Evolutionary conservation across 352 stramenopile species (phyloP).

Genomic region (Globisporangium nagaii): DNA sequence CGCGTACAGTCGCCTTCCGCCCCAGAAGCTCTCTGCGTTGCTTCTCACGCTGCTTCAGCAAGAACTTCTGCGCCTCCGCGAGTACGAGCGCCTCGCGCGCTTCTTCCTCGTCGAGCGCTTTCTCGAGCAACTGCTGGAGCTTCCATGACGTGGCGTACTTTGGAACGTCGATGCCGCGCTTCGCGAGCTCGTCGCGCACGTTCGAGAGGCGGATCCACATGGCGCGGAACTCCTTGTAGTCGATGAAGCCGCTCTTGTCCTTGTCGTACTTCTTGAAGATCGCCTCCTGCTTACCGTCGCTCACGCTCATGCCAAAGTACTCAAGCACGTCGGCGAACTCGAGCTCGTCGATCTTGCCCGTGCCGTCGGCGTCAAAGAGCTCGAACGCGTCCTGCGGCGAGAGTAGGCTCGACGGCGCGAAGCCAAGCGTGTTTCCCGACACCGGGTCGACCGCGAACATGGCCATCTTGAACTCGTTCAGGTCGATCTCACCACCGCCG

Average conservation of each 20-base stretch:
- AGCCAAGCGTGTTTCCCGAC: slow-evolving; percentile 70
- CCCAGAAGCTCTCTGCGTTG: slow-evolving; percentile 41
- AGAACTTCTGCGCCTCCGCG: slow-evolving; percentile 69
- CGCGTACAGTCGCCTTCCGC: slow-evolving; percentile 50
- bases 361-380: slow-evolving; percentile 88
- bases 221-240: slow-evolving; percentile 92
- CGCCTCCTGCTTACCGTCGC: slow-evolving; percentile 87
- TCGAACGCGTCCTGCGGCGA: slow-evolving; percentile 88
- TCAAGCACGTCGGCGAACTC: slow-evolving; percentile 93
- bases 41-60: slow-evolving; percentile 69
- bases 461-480: slow-evolving; percentile 92
- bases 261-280: slow-evolving; percentile 93
- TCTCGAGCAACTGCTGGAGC: slow-evolving; percentile 83
- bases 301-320: slow-evolving; percentile 87
- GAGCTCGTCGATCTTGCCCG: slow-evolving; percentile 89
- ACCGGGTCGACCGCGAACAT: slow-evolving; percentile 90
- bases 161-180: slow-evolving; percentile 83
- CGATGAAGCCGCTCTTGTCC: slow-evolving; percentile 87
- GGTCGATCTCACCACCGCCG: slow-evolving; percentile 85
- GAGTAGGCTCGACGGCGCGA: slow-evolving; percentile 79
- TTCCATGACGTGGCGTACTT: slow-evolving; percentile 81
- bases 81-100: slow-evolving; percentile 70
- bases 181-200: slow-evolving; percentile 75
- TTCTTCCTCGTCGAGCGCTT: slow-evolving; percentile 90
- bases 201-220: slow-evolving; percentile 88